Evolutionary conservation across 2,329 filamentous ascomycete genomes (phyloP), one percentile per base, ranked within the genome.

Genomic region (Cladosporium cucumerinum): DNA sequence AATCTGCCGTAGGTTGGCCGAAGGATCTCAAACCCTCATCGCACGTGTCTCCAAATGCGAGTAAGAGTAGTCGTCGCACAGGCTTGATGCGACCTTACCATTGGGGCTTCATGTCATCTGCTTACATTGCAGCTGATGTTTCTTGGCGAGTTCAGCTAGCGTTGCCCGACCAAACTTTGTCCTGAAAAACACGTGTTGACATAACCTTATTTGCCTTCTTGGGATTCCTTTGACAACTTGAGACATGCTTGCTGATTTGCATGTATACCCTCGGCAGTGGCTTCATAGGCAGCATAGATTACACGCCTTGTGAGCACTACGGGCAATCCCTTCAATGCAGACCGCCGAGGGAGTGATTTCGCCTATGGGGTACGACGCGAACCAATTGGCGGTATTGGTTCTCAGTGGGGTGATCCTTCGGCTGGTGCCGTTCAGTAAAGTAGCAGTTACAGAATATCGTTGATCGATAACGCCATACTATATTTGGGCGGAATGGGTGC

Each of bases 61-160:
- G 23, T 25, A 51, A 28, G 46, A 14, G 28, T 16, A 16, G 23
- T 51, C 23, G 48, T 51, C 23, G 48, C 25, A 51, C 48, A 16
- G 23, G 23, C 25, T 28, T 28, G 25, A 51, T 25, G 48, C 12
- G 23, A 25, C 48, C 16, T 26, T 28, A 51, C 12, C 26, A 54
- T 30, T 32, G 54, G 54, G 18, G 8, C 54, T 23, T 57, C 57
- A 46, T 61, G 59, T 61, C 48, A 61, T 61, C 59, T 61, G 59
- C 59, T 61, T 61, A 61, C 59, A 52, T 61, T n/a, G 58, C 58
- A 61, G 58, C 58, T 61, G 5, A 5, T 26, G 2, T 36, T 18
- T 10, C 52, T 34, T 14, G 28, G 52, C 21, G 8, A 23, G 11
- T 18, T 26, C 28, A n/a, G 28, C 54, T 34, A 32, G 28, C 18